Conservation (phyloP, 768 basidiomycete genomes). For the Lentinula sp. region DNA sequence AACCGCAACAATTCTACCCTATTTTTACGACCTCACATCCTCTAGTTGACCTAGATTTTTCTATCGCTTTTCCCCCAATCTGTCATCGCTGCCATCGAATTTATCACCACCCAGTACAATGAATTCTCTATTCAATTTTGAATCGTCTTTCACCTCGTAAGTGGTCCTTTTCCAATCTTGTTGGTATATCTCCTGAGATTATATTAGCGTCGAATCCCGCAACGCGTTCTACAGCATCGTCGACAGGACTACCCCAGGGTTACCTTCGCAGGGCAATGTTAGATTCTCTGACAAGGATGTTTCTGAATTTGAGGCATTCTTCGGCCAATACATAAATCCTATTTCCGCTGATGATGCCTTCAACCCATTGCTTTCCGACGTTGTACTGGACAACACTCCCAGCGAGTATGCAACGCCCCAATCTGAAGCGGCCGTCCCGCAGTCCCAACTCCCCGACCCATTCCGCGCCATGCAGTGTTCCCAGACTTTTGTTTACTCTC, state of each 20-base stretch:
- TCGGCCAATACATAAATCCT: neutral
- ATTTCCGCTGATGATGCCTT: no score
- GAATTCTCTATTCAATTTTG: no score
- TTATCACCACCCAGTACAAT: neutral
- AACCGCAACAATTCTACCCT: neutral
- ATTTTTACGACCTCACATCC: neutral
- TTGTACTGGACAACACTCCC: no score
- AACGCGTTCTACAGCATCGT: neutral
- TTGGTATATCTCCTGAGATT: no score
- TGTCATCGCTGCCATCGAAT: neutral
- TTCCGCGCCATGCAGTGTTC: no score
- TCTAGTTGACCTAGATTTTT: neutral
- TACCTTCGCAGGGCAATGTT: neutral
- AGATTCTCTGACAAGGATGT: neutral
- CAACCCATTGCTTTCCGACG: no score
- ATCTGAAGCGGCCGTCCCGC: no score
- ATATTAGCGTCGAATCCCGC: neutral
- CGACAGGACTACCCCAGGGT: neutral
- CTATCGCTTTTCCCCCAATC: neutral
- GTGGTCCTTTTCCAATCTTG: no score
- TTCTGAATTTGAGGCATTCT: neutral
- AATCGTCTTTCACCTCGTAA: no score
- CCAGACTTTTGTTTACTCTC: no score
- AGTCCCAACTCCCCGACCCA: no score
- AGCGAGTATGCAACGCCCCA: no score